Conservation (phyloP, 2,329 filamentous ascomycete genomes). For the Cercospora sesami region DNA sequence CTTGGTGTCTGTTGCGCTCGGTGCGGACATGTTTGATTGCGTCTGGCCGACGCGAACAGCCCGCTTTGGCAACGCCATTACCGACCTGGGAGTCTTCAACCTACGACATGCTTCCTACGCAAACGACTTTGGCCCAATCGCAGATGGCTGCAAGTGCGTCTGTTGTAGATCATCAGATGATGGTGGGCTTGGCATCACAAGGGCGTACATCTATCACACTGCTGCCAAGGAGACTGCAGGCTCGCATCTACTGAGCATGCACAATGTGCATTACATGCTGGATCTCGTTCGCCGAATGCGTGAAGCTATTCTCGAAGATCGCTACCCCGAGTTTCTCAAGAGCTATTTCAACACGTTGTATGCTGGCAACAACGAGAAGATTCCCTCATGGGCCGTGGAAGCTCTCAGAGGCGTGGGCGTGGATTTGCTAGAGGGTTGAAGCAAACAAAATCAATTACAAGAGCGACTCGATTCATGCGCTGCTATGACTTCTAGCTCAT, state of each 20-base stretch:
- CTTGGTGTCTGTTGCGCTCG: conserved; percentile 87
- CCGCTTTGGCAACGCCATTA: conserved; percentile 92
- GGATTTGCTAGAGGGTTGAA: conserved; percentile 57
- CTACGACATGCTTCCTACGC: conserved; percentile 74
- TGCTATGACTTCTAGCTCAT: not conserved
- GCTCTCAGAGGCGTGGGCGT: conserved; percentile 79
- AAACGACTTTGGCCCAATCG: conserved; percentile 78
- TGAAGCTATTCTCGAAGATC: conserved; percentile 54
- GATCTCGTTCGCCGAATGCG: conserved; percentile 75
- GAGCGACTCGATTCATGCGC: not conserved
- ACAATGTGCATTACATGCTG: conserved; percentile 93
- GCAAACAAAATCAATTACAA: not conserved
- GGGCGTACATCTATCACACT: conserved; percentile 88
- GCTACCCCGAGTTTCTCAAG: conserved; percentile 74
- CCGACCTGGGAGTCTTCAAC: conserved; percentile 77
- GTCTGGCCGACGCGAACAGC: conserved; percentile 97
- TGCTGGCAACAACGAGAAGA: conserved; percentile 59
- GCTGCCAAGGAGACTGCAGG: conserved; percentile 93
- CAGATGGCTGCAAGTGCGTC: conserved; percentile 76
- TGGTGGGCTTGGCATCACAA: conserved; percentile 76
- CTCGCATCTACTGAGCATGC: conserved; percentile 81
- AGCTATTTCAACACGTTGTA: conserved; percentile 78
- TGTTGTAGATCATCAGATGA: conserved; percentile 67
- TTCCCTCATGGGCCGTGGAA: conserved; percentile 81
- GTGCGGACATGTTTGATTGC: conserved; percentile 99